Evolutionary conservation across 1,284 basidiomycete genomes (phyloP).

Genomic region (Fomitopsis schrenkii): DNA sequence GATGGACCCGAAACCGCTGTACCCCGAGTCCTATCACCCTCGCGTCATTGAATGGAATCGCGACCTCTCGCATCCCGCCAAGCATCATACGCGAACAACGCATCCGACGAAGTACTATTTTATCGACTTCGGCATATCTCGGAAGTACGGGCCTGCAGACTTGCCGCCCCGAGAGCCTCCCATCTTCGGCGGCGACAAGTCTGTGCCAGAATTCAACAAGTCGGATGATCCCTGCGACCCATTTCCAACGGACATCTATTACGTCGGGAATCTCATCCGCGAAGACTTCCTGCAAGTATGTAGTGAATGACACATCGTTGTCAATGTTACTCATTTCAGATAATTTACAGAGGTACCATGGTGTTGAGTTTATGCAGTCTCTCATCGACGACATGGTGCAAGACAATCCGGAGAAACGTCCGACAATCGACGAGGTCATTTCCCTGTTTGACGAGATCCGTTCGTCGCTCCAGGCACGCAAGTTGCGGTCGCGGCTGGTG

Average conservation of each 20-base stretch:
- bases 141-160: slow-evolving; percentile 12
- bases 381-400: slow-evolving; percentile 15
- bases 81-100: slow-evolving; percentile 26
- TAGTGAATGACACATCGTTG: neutral
- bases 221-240: slow-evolving; percentile 17
- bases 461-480: neutral
- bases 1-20: slow-evolving; percentile 31
- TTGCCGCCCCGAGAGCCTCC: slow-evolving; percentile 7
- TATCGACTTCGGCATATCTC: slow-evolving; percentile 35
- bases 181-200: slow-evolving; percentile 18
- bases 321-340: neutral
- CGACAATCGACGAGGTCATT: slow-evolving; percentile 13
- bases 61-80: slow-evolving; percentile 20
- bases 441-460: slow-evolving; percentile 8
- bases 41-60: slow-evolving; percentile 4
- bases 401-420: slow-evolving; percentile 12
- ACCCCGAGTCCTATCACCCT: slow-evolving; percentile 28
- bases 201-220: slow-evolving; percentile 21
- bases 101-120: slow-evolving; percentile 28
- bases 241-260: slow-evolving; percentile 27
- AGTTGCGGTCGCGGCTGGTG: slow-evolving; percentile 5
- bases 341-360: neutral
- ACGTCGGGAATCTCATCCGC: slow-evolving; percentile 29
- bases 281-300: slow-evolving; percentile 11
- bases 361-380: slow-evolving; percentile 12